These are phyloP conservation scores for Candida sonorensis DNA, from an alignment of 805 yeast species.

Conservation along the genomic window DNA sequence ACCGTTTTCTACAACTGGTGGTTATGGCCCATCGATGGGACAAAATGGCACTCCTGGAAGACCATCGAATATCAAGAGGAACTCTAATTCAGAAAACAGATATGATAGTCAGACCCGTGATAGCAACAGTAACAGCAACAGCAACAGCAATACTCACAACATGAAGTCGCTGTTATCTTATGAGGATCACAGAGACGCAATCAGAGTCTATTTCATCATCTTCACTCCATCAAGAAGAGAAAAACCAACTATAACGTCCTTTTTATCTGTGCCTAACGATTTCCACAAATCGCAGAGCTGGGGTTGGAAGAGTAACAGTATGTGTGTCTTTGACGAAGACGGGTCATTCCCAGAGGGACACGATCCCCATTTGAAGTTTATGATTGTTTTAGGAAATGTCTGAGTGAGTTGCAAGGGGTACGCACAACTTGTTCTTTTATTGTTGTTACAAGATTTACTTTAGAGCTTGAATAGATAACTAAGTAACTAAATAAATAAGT, in stretches of 20 bases:
- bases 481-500: too few species aligned
- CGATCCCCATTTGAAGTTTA: conserved; percentile 38
- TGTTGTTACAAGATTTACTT: too few species aligned
- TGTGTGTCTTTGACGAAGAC: conserved; percentile 45
- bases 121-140: too few species aligned
- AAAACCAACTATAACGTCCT: conserved; percentile 41
- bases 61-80: too few species aligned
- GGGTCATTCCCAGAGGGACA: conserved; percentile 39
- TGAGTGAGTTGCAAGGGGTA: too few species aligned
- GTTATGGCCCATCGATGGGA: conserved; percentile 1
- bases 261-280: conserved; percentile 47
- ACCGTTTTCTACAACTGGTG: neutral
- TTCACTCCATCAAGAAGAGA: conserved; percentile 45
- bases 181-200: conserved; percentile 39
- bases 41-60: conserved; percentile 1
- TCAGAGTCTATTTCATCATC: conserved; percentile 45
- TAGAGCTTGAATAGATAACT: too few species aligned
- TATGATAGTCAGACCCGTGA: too few species aligned
- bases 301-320: conserved; percentile 55
- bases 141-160: too few species aligned
- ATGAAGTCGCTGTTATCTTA: conserved; percentile 36
- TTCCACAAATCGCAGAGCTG: conserved; percentile 50
- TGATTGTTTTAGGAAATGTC: conserved; percentile 42
- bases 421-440: too few species aligned
- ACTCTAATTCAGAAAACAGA: too few species aligned